Base-by-base conservation (phyloP, 2,329 filamentous ascomycete species). In the Periconia sp. region DNA sequence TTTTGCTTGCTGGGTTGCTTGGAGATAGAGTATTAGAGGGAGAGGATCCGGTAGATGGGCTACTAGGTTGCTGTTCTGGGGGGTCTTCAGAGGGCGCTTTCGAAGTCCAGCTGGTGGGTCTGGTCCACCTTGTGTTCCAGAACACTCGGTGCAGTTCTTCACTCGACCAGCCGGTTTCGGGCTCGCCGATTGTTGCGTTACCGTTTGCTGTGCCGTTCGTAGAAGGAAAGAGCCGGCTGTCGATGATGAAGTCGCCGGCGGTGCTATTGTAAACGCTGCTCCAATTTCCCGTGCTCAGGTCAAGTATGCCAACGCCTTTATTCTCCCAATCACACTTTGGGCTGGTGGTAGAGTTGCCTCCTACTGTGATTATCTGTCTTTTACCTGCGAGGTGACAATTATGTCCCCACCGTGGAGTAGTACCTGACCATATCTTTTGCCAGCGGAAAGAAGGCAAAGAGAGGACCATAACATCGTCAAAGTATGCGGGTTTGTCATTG, bases 401-500 rank as follows among this genome's bases (percentile, higher is more conserved):
- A 46, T 78, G 76, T 1, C 71, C 74, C 45, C 61, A 76, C 2
- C 77, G 70, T 33, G 76, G 72, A 7, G 59, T 64, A 3, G 75
- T 75, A 20, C 49, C 30, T 3, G 63, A 58, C 53, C 71, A 77
- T 9, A 77, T 60, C 41, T 73, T 70, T 9, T 71, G 71, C 78
- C 79, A 80, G 5, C 58, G 73, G 55, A 80, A 81, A 0, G 77
- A 76, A 0, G 78, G 78, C 1, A 81, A 47, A 1, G 76, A 77
- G 1, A 81, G 68, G 8, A 79, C 70, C 17, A 57, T 58, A 19
- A 59, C 56, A 10, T 65, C 54, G 11, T 68, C 59, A 44, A 55
- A 48, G 14, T 13, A 55, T 55, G 15, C 46, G 9, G 15, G 33
- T 47, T 30, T 45, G 47, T 9, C 40, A 47, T 23, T 40, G 9